Evolutionary conservation across 495 filamentous ascomycete genomes (phyloP).

Genomic region (Xylaria nigripes): DNA sequence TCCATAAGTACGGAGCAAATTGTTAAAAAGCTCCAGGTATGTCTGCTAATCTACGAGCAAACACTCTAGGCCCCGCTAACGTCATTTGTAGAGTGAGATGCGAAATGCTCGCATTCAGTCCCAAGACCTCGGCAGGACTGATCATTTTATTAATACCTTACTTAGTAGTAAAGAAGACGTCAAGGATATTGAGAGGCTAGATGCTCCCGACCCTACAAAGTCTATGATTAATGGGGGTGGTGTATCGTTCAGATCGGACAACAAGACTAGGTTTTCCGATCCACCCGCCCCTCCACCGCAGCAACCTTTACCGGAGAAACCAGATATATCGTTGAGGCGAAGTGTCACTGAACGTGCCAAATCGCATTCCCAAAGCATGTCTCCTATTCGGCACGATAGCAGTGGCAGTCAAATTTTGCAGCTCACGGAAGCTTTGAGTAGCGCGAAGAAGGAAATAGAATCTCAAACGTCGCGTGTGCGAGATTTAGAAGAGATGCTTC

Average conservation of each 20-base stretch:
- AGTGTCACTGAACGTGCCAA: conserved; percentile 68
- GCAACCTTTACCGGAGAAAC: conserved; percentile 85
- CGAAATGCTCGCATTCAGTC: conserved; percentile 79
- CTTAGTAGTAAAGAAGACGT: conserved; percentile 64
- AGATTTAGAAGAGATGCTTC: conserved; percentile 70
- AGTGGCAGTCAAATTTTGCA: conserved; percentile 64
- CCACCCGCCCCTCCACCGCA: conserved; percentile 87
- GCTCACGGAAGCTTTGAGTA: conserved; percentile 72
- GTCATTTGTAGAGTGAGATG: conserved; percentile 61
- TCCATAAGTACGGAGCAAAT: conserved; percentile 91
- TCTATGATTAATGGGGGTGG: conserved; percentile 35
- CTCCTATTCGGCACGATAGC: conserved; percentile 56
- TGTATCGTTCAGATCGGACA: conserved; percentile 43
- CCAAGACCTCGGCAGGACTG: conserved; percentile 71
- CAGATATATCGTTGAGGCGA: conserved; percentile 63
- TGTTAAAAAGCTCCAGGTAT: conserved; percentile 85
- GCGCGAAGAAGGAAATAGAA: conserved; percentile 75
- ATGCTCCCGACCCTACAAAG: conserved; percentile 37
- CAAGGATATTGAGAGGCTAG: conserved; percentile 50
- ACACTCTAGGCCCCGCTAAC: conserved; percentile 7
- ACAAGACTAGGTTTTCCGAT: conserved; percentile 71
- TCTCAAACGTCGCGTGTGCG: conserved; percentile 67
- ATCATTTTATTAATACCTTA: conserved; percentile 69
- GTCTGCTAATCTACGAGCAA: conserved; percentile 24
- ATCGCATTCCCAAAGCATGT: conserved; percentile 39